Evolutionary conservation across 2,329 filamentous ascomycete genomes (phyloP), one percentile per base, ranked within the genome.

Genomic region (Cladosporium cucumerinum): DNA sequence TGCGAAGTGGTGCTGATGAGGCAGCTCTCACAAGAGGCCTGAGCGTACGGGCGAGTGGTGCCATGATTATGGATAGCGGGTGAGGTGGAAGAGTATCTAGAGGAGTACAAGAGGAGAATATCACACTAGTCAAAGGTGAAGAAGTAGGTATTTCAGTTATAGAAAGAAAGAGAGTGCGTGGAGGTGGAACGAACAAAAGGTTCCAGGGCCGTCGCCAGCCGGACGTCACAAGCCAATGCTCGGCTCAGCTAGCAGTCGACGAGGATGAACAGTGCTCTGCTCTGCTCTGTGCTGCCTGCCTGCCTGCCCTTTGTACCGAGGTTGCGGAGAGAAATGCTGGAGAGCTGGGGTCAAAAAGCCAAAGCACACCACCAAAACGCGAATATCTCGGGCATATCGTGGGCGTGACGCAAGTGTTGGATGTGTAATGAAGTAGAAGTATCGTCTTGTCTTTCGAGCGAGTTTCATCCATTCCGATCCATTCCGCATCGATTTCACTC

Each of bases 11-110:
- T 10, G 54, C 16, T 12, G 62, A 36, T 5, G 62, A 59, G 30
- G 55, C 62, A 46, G 55, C 62, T 34, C 62, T 59, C 30, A 46
- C 62, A 23, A 64, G 54, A 51, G 62, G 62, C 54, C 62, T 58
- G 5, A 64, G 18, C 39, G 74, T 68, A 66, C 70, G 70, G 21
- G 71, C 67, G 63, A 77, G 57, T 26, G 74, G 73, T 46, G 75
- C 69, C 74, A 76, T 76, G 26, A 34, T 65, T 23, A 10, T 21
- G 18, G 14, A 30, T 30, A 25, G 16, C 7, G 43, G 5, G 25
- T 14, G 39, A 23, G 25, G 16, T 28, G 8, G 46, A n/a, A 18
- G 25, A n/a, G 48, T 14, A 2, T 26, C 30, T 10, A 39, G 54
- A 32, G 23, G 32, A 26, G 30, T 3, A 39, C 3, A 26, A 51